phyloP scores from a whole-genome alignment of 306 rosid species.

The Hippophae tibetana region DNA sequence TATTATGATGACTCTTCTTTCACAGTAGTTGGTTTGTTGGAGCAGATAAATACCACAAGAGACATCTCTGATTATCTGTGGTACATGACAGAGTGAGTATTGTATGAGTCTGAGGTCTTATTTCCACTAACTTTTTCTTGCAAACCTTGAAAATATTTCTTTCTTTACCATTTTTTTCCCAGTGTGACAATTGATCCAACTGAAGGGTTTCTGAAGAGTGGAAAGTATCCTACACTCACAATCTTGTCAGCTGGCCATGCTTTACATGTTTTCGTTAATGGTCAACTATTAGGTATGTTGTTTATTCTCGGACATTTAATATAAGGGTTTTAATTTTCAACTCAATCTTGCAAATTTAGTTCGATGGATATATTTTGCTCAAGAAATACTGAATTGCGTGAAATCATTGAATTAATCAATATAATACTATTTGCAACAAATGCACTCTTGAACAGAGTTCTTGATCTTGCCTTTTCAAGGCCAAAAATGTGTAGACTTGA shows the following conservation, averaged over 20 bases:
- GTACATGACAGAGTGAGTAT: constrained; percentile 97
- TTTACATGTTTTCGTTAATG: constrained; percentile 79
- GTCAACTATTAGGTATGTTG: constrained; percentile 63
- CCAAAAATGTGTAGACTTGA: neutral
- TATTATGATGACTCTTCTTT: constrained; percentile 60
- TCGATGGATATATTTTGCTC: neutral
- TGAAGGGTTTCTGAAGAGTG: constrained; percentile 63
- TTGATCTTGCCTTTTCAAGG: constrained; percentile 1
- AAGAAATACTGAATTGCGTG: neutral
- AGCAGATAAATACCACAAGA: constrained; percentile 89
- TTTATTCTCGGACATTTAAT: neutral
- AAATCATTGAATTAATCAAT: neutral
- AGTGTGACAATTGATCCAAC: constrained; percentile 66
- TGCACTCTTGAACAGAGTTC: neutral
- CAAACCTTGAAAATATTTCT: constrained; percentile 4
- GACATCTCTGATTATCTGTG: constrained; percentile 89
- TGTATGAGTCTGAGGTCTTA: constrained; percentile 1
- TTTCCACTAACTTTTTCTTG: neutral
- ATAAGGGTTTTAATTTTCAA: too few relatives aligned
- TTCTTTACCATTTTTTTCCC: constrained; percentile 14
- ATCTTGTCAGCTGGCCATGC: constrained; percentile 93
- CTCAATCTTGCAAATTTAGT: neutral
- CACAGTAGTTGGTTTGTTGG: constrained; percentile 66
- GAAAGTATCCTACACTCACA: constrained; percentile 63
- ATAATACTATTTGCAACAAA: neutral